These are phyloP conservation scores for Cucumis sativus DNA, from an alignment of 306 rosid species.

Conservation along the genomic window Cucumber_9930_V3 NC_026660.2:29316501-29317000, in stretches of 20 bases:
- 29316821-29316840: constrained; percentile 18
- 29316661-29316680: constrained; percentile 23
- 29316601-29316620: constrained; percentile 68
- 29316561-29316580: constrained; percentile 80
- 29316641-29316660: constrained; percentile 24
- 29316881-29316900: background rate
- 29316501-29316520: constrained; percentile 9
- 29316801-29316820: constrained; percentile 28
- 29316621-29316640: constrained; percentile 81
- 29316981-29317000: background rate
- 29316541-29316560: constrained; percentile 67
- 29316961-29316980: background rate
- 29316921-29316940: background rate
- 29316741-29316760: constrained; percentile 48
- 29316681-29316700: constrained; percentile 24
- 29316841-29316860: background rate
- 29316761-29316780: constrained; percentile 75
- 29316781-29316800: constrained; percentile 78
- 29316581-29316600: constrained; percentile 55
- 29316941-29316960: background rate
- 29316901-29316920: background rate
- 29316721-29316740: constrained; percentile 88
- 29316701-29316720: constrained; percentile 74
- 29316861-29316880: background rate
- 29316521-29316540: constrained; percentile 52